Conservation (phyloP, 139 green algal species). For the Raphidocelis subcapitata region DNA sequence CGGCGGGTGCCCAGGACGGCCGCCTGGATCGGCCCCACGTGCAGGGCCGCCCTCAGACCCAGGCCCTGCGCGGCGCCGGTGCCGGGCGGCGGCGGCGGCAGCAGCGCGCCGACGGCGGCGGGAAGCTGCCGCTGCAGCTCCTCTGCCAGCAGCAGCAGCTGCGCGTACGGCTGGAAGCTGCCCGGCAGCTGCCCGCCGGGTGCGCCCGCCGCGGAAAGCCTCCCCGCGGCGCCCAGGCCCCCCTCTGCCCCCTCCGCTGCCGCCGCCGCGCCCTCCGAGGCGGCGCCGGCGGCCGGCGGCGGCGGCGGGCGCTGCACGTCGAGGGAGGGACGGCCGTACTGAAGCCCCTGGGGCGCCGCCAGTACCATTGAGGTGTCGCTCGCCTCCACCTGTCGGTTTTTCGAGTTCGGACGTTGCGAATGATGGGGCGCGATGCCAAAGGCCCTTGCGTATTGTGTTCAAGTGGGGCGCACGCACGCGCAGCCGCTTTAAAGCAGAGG, state of each 20-base stretch:
- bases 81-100: background rate
- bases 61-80: background rate
- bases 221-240: too few species aligned
- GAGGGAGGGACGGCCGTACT: background rate
- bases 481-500: background rate
- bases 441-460: background rate
- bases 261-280: background rate
- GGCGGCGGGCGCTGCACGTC: conserved; percentile 8
- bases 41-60: conserved; percentile 12
- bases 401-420: background rate
- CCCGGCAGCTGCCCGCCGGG: background rate
- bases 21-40: conserved; percentile 15
- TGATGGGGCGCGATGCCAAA: background rate
- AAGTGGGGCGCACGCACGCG: background rate
- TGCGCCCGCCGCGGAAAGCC: too few species aligned
- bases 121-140: background rate
- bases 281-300: background rate
- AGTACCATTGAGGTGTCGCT: conserved; percentile 14
- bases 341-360: background rate
- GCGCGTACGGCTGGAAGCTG: background rate
- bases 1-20: conserved; percentile 12
- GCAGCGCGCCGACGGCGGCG: background rate
- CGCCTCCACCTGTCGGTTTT: conserved; percentile 3
- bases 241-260: background rate
- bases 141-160: background rate